phyloP scores from a whole-genome alignment of 169 alveolate genomes.

The Plasmodium reichenowi region DNA sequence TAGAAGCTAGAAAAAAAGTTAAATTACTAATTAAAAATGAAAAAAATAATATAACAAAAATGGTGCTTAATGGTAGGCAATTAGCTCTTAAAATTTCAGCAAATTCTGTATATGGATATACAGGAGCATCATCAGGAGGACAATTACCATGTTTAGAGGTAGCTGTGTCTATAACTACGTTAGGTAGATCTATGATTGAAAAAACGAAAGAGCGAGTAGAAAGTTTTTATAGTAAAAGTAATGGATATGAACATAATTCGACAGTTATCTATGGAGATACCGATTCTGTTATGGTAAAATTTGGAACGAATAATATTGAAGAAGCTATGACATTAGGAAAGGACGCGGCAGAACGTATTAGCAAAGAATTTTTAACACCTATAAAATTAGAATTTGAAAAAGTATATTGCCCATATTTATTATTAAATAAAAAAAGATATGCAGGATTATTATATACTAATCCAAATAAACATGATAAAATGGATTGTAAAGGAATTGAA shows the following conservation, averaged over 20 bases:
- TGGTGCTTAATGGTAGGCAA: constrained; percentile 99
- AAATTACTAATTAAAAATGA: constrained; percentile 93
- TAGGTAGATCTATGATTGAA: constrained; percentile 97
- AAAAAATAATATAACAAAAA: constrained; percentile 93
- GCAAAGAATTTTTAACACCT: constrained; percentile 92
- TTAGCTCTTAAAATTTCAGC: constrained; percentile 98
- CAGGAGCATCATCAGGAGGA: constrained; percentile 99
- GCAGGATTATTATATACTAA: constrained; percentile 97
- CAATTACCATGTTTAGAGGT: constrained; percentile 97
- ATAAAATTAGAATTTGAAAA: constrained; percentile 98
- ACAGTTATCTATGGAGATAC: constrained; percentile 98
- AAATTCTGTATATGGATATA: constrained; percentile 99
- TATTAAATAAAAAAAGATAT: constrained; percentile 97
- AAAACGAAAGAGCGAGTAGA: constrained; percentile 87
- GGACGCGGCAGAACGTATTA: constrained; percentile 95
- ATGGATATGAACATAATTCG: constrained; percentile 95
- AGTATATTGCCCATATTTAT: constrained; percentile 97
- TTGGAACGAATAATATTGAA: constrained; percentile 91
- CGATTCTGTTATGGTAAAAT: constrained; percentile 99
- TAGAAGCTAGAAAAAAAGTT: constrained; percentile 96
- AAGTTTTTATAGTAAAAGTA: constrained; percentile 86
- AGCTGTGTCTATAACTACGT: constrained; percentile 96
- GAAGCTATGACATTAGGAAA: constrained; percentile 95
- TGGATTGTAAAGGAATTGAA: constrained; percentile 97
- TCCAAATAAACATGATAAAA: constrained; percentile 96